Evolutionary conservation across 2,329 filamentous ascomycete species (phyloP).

Genomic region (Cercospora zeae-maydis): DNA sequence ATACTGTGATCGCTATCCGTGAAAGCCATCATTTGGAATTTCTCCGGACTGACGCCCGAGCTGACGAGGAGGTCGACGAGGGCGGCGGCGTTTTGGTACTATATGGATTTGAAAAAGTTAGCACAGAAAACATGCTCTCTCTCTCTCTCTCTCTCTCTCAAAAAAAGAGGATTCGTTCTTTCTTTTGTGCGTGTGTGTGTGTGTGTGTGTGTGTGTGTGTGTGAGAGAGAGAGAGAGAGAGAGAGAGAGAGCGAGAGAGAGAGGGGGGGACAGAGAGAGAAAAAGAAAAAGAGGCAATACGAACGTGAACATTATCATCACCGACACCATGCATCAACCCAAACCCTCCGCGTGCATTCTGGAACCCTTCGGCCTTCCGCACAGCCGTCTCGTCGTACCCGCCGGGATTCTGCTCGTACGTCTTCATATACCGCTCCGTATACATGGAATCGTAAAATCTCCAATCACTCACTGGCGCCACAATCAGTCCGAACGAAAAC

Average conservation of each 20-base stretch:
- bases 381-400: slow-evolving; percentile 63
- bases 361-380: slow-evolving; percentile 57
- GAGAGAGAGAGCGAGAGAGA: no score
- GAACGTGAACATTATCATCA: slow-evolving; percentile 64
- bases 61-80: slow-evolving; percentile 60
- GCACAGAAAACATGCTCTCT: not conserved
- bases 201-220: no score
- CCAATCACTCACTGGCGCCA: slow-evolving; percentile 66
- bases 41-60: slow-evolving; percentile 55
- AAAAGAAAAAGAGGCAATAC: no score
- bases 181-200: no score
- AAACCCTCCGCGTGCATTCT: slow-evolving; percentile 58
- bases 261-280: not conserved
- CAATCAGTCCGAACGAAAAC: slow-evolving; percentile 62
- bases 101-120: not conserved
- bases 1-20: slow-evolving; percentile 65
- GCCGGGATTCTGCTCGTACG: slow-evolving; percentile 51
- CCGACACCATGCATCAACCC: slow-evolving; percentile 63
- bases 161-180: no score
- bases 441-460: slow-evolving; percentile 69
- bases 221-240: no score
- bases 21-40: slow-evolving; percentile 62
- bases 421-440: slow-evolving; percentile 71
- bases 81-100: slow-evolving; percentile 61
- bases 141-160: no score